Percentiles rank a stretch among this genome's conserved stretches.
Evolutionary conservation across 371 early-diverging fungal genomes (phyloP).

Genomic region (Lichtheimia hyalospora): DNA sequence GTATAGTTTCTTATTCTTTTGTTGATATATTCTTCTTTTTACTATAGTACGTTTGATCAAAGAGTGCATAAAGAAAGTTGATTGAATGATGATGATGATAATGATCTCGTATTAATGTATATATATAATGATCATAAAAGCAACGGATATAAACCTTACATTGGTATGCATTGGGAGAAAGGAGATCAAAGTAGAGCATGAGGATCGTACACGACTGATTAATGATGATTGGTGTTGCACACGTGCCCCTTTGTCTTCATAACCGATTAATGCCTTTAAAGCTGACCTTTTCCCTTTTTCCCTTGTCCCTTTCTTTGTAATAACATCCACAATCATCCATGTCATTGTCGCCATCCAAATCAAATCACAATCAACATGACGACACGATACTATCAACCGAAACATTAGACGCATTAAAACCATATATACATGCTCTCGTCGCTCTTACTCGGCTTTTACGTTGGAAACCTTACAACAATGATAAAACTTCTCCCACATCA

Average conservation of each 20-base stretch:
- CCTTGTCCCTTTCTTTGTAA: conserved; percentile 1
- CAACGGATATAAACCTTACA: not conserved
- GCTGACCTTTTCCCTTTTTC: not conserved
- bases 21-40: no score
- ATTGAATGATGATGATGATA: no score
- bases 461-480: conserved; percentile 9
- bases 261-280: not conserved
- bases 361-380: not conserved
- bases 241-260: not conserved
- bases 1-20: no score
- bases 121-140: not conserved
- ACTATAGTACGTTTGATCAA: no score
- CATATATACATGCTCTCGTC: conserved; percentile 6
- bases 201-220: no score
- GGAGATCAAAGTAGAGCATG: no score
- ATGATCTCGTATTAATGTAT: no score
- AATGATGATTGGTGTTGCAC: not conserved
- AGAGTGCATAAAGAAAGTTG: no score
- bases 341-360: not conserved
- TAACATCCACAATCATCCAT: not conserved
- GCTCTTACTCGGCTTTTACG: conserved; percentile 3
- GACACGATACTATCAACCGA: conserved; percentile 3
- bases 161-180: not conserved
- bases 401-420: conserved; percentile 1
- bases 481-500: not conserved